Conservation (phyloP, 805 yeast species). For the Debaryomyces castellii region DNA sequence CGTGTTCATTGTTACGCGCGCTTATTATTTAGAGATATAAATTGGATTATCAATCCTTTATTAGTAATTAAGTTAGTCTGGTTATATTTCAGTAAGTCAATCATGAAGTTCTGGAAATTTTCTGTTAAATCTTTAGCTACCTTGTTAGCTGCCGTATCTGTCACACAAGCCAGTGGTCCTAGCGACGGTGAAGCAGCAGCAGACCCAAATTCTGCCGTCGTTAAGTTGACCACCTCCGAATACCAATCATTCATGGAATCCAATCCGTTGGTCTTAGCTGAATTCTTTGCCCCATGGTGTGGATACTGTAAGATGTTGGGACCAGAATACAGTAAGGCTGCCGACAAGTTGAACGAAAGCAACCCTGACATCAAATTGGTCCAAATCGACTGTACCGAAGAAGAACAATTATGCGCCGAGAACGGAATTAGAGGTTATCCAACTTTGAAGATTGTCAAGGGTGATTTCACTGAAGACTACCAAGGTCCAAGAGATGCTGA, state of each 20-base stretch:
- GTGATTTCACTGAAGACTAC: slow-evolving; percentile 56
- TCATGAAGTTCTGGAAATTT: slow-evolving; percentile 42
- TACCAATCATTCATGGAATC: slow-evolving; percentile 65
- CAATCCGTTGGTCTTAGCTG: slow-evolving; percentile 80
- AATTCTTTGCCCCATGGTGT: slow-evolving; percentile 97
- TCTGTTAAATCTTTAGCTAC: slow-evolving; percentile 37
- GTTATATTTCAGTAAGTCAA: slow-evolving; percentile 1
- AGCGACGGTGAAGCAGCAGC: slow-evolving; percentile 65
- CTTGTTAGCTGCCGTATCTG: slow-evolving; percentile 33
- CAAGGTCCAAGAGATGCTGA: slow-evolving; percentile 82
- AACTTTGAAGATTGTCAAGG: slow-evolving; percentile 74
- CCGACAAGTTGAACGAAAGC: slow-evolving; percentile 53
- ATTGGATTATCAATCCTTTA: not conserved
- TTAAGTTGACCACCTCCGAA: slow-evolving; percentile 65
- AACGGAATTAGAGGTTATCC: slow-evolving; percentile 82
- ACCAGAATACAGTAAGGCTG: slow-evolving; percentile 77
- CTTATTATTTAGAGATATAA: not conserved
- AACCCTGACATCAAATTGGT: slow-evolving; percentile 67
- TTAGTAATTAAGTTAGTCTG: not conserved
- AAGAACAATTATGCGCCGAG: slow-evolving; percentile 65
- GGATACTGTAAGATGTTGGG: slow-evolving; percentile 91
- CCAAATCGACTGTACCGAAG: slow-evolving; percentile 83
- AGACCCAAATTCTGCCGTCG: slow-evolving; percentile 83
- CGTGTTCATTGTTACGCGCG: slow-evolving; percentile 6
- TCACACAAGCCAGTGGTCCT: slow-evolving; percentile 37